These are phyloP conservation scores for Halteria grandinella DNA, from an alignment of 73 alveolate species.

Conservation along the genomic window DNA sequence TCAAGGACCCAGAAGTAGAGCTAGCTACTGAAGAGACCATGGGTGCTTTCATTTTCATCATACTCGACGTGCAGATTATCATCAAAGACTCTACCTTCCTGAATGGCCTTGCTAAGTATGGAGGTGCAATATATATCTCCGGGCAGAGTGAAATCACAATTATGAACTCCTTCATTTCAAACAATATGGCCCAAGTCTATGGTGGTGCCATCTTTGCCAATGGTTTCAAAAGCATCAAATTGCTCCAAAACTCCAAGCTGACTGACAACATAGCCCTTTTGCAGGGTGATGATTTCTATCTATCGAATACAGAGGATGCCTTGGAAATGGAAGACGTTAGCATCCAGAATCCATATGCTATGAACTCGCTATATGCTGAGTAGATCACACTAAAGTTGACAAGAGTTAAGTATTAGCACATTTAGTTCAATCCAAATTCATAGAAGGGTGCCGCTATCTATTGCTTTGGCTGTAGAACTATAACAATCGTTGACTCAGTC, in stretches of 20 bases:
- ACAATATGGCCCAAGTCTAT: not conserved
- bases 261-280: not conserved
- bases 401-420: not conserved
- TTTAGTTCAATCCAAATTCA: not conserved
- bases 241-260: not conserved
- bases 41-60: constrained; percentile 25
- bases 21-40: not conserved
- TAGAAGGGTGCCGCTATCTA: constrained; percentile 10
- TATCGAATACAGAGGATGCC: not conserved
- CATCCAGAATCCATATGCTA: not conserved
- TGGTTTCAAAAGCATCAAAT: not conserved
- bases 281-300: constrained; percentile 33
- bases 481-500: not conserved
- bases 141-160: constrained; percentile 18
- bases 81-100: not conserved
- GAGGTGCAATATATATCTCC: constrained; percentile 45
- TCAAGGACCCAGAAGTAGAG: not conserved
- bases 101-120: constrained; percentile 33
- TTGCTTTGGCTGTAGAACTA: not conserved
- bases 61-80: constrained; percentile 4
- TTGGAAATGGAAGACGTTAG: not conserved
- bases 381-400: not conserved
- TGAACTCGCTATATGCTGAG: not conserved
- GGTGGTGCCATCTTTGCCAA: constrained; percentile 61
- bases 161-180: not conserved